phyloP scores from a whole-genome alignment of 306 rosid genomes.

The Malus domestica region DNA sequence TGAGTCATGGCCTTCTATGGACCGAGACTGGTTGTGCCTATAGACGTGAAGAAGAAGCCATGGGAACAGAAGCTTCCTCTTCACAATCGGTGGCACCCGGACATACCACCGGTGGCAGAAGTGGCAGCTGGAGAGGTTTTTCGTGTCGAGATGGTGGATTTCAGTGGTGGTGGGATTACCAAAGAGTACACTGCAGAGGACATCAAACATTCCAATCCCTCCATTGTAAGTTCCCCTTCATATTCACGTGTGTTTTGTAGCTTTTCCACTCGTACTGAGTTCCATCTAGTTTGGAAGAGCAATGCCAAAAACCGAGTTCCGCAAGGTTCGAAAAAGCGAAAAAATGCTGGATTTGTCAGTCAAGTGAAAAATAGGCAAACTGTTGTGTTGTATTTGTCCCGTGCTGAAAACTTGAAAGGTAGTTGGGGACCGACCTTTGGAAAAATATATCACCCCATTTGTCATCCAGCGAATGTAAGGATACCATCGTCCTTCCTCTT shows the following conservation, averaged over 20 bases:
- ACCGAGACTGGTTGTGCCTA: constrained; percentile 45
- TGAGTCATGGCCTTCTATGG: constrained; percentile 56
- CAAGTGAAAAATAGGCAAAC: not conserved
- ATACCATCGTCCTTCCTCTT: not conserved
- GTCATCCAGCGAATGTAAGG: constrained; percentile 22
- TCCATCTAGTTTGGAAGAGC: not conserved
- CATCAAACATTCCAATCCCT: constrained; percentile 39
- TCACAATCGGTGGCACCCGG: constrained; percentile 84
- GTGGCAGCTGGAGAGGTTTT: constrained; percentile 39
- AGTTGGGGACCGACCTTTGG: not conserved
- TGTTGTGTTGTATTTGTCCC: not conserved
- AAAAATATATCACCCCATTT: not conserved
- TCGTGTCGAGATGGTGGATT: constrained; percentile 75
- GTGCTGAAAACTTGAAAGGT: not conserved
- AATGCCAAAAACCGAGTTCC: not conserved
- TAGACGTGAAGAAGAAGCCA: constrained; percentile 65
- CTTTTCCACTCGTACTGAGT: not conserved
- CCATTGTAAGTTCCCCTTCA: constrained; percentile 35
- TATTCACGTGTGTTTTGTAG: not conserved
- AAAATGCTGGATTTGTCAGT: not conserved
- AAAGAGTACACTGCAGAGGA: constrained; percentile 40
- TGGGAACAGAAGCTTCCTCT: constrained; percentile 61
- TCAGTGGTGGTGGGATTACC: constrained; percentile 69
- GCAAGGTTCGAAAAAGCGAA: not conserved
- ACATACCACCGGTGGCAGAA: constrained; percentile 48